Conservation (phyloP, 495 filamentous ascomycete species). For the Penicillium waksmanii region DNA sequence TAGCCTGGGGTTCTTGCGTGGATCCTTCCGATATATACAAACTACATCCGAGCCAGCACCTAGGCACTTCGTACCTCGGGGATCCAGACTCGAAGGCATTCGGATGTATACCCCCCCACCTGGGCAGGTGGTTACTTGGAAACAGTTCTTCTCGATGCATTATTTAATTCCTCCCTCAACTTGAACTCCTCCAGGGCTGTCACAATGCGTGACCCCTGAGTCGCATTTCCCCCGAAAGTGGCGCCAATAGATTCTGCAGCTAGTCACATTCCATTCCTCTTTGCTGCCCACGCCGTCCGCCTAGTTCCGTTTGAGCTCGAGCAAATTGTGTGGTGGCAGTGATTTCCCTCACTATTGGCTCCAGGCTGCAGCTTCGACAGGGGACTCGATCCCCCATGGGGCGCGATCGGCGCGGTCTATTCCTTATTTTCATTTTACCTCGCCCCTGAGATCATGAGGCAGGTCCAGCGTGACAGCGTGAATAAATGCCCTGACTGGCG, state of each 20-base stretch:
- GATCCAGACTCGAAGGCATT: no score
- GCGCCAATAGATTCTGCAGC: slow-evolving; percentile 26
- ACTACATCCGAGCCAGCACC: no score
- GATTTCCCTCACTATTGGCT: slow-evolving; percentile 7
- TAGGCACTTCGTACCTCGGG: no score
- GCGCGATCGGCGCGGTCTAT: slow-evolving; percentile 28
- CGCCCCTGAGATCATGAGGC: slow-evolving; percentile 27
- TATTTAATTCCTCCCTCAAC: neutral
- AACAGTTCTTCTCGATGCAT: no score
- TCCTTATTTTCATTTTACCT: slow-evolving; percentile 15
- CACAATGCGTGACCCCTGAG: slow-evolving; percentile 25
- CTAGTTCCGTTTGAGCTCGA: slow-evolving; percentile 18
- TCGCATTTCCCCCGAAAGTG: slow-evolving; percentile 25
- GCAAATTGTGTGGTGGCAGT: slow-evolving; percentile 10
- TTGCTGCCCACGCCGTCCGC: slow-evolving; percentile 14
- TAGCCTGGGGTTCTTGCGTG: no score
- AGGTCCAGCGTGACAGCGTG: slow-evolving; percentile 24
- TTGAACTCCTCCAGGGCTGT: neutral
- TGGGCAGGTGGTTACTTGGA: no score
- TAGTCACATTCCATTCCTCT: slow-evolving; percentile 32
- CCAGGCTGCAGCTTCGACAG: slow-evolving; percentile 14
- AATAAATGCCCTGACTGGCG: neutral
- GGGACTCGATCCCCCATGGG: slow-evolving; percentile 23
- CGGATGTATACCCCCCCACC: no score
- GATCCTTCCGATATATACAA: no score